Evolutionary conservation across 768 basidiomycete species (phyloP), one percentile per base, ranked within the genome.

Genomic region (Panellus pusillus): DNA sequence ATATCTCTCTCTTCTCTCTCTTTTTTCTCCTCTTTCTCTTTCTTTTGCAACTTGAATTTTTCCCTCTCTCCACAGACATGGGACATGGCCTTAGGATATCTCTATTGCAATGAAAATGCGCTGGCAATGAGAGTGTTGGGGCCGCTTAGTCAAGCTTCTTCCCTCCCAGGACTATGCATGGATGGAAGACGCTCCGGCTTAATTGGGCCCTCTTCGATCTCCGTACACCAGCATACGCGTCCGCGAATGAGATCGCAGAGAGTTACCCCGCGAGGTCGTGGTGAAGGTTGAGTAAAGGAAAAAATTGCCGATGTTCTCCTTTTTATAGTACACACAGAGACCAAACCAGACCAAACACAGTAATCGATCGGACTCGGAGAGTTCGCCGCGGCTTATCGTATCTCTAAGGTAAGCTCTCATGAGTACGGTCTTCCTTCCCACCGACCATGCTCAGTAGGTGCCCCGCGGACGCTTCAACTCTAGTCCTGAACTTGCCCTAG

Each of bases 81-180:
- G n/a, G n/a, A n/a, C n/a, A n/a, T n/a, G n/a, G n/a, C n/a, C n/a
- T 50, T 47, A 58, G 32, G 32, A 35, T 35, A 3, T 35, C 32
- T 42, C 15, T 52, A 52, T 51, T 37, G 27, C 37, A 57, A 55
- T 40, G 57, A 20, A 54, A 43, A 47, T 17, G 28, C 11, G 19
- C 45, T 14, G 9, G 14, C 32, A 18, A 6, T 13, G 14, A 37
- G 57, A 54, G 70, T 87, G 83, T 88, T 61, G 66, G 84, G 80
- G 75, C 79, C 63, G 62, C 86, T 86, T 84, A 88, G 86, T 88
- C 86, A 84, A 88, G 84, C 83, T 74, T 71, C 72, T 76, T 72
- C 75, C 74, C 74, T 74, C 70, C 70, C 74, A 71, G 69, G 68
- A 67, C 66, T 59, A 47, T 63, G 65, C 66, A 73, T 68, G 66